These are phyloP conservation scores for Erigeron philadelphicus DNA, from an alignment of 140 eudicot genomes.

Conservation along the genomic window DNA sequence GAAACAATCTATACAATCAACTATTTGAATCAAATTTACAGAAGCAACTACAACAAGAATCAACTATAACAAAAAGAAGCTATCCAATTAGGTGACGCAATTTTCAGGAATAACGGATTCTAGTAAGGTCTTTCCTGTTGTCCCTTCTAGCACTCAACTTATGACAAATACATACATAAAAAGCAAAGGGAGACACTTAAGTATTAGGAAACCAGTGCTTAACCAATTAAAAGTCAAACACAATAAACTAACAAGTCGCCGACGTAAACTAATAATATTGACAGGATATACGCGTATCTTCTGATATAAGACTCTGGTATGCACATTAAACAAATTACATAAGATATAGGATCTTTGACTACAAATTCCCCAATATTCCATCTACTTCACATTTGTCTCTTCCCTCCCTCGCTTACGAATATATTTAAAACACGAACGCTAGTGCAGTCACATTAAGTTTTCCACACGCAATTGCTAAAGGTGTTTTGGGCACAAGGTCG, in stretches of 20 bases:
- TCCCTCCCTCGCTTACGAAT: background rate
- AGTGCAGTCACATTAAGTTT: background rate
- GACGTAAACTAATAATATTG: background rate
- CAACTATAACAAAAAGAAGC: conserved; percentile 7
- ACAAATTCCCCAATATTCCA: background rate
- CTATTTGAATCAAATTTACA: background rate
- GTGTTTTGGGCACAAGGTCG: background rate
- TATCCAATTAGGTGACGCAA: background rate
- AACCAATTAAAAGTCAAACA: conserved; percentile 34
- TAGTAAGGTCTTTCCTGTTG: background rate
- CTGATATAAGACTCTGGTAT: conserved; percentile 19
- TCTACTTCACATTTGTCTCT: background rate
- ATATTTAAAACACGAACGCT: background rate
- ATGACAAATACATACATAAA: conserved; percentile 23
- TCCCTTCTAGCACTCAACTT: conserved; percentile 27
- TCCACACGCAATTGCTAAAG: background rate
- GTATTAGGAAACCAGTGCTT: conserved; percentile 21
- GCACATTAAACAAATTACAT: conserved; percentile 22
- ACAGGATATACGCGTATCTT: conserved; percentile 31
- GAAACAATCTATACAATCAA: background rate
- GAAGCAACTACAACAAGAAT: conserved; percentile 10
- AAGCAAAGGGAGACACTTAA: conserved; percentile 13
- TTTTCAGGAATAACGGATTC: background rate
- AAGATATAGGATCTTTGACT: conserved; percentile 29
- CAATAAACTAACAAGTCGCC: conserved; percentile 22